These are phyloP conservation scores for Quercus dentata DNA, from an alignment of 306 rosid species.

Conservation along the genomic window DNA sequence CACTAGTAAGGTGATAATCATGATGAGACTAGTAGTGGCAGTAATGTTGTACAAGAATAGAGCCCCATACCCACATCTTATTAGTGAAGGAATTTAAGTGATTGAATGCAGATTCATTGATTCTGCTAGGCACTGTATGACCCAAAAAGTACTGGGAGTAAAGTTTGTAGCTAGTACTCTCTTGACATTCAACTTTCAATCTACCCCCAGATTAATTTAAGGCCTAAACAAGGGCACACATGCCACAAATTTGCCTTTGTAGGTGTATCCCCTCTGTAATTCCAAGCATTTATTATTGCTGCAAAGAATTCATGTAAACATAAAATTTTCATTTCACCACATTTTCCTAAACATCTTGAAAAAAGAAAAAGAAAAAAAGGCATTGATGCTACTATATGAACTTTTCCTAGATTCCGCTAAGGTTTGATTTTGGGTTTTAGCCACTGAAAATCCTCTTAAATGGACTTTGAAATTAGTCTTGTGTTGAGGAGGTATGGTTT, in stretches of 20 bases:
- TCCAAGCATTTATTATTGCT: background rate
- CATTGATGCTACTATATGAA: background rate
- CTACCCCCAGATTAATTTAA: no score
- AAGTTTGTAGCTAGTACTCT: no score
- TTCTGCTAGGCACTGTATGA: background rate
- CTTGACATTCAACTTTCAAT: no score
- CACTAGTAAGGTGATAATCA: background rate
- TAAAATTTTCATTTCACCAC: background rate
- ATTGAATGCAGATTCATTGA: background rate
- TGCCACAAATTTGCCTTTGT: no score
- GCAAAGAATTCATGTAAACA: background rate
- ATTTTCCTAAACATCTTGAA: no score
- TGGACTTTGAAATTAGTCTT: background rate
- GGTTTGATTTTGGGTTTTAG: background rate
- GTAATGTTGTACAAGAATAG: background rate
- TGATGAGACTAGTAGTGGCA: background rate
- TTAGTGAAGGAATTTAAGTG: background rate
- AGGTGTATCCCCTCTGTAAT: background rate
- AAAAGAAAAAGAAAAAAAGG: no score
- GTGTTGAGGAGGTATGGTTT: background rate
- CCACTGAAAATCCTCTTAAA: background rate
- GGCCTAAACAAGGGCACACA: no score
- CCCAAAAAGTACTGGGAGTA: no score
- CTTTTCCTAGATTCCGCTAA: background rate
- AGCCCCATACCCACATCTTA: background rate